Evolutionary conservation across 2,329 filamentous ascomycete species (phyloP).

Genomic region (Colletotrichum liriopes): DNA sequence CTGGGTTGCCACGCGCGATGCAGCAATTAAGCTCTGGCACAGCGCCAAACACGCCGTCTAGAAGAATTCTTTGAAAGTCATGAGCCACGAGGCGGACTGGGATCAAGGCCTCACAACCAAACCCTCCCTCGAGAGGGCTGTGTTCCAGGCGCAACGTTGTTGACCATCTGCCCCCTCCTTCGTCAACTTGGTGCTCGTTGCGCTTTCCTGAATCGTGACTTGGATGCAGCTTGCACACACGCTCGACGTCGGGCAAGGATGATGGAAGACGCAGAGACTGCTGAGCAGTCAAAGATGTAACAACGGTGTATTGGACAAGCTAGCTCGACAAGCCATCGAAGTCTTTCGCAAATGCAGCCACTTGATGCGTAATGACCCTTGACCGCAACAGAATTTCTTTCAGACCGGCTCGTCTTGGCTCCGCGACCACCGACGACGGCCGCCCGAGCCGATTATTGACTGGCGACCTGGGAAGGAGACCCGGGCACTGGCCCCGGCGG

Average conservation of each 20-base stretch:
- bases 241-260: slow-evolving; percentile 2
- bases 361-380: not conserved
- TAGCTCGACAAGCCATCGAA: slow-evolving; percentile 15
- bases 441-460: slow-evolving; percentile 6
- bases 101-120: slow-evolving; percentile 18
- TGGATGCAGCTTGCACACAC: slow-evolving; percentile 16
- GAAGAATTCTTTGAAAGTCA: slow-evolving; percentile 10
- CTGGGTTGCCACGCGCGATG: slow-evolving; percentile 25
- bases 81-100: slow-evolving; percentile 23
- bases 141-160: slow-evolving; percentile 16
- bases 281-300: not conserved
- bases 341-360: not conserved
- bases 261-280: not conserved
- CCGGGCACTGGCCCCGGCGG: slow-evolving; percentile 18
- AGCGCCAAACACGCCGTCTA: slow-evolving; percentile 18
- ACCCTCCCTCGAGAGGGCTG: slow-evolving; percentile 15
- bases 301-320: not conserved
- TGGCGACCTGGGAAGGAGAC: not conserved
- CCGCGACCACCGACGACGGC: not conserved
- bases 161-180: not conserved
- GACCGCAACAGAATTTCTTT: not conserved
- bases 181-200: not conserved
- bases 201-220: slow-evolving; percentile 1
- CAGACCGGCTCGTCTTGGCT: slow-evolving; percentile 17
- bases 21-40: slow-evolving; percentile 14